Evolutionary conservation across 305 asterid species (phyloP), one percentile per base, ranked within the genome.

Genomic region (Fraxinus velutina): DNA sequence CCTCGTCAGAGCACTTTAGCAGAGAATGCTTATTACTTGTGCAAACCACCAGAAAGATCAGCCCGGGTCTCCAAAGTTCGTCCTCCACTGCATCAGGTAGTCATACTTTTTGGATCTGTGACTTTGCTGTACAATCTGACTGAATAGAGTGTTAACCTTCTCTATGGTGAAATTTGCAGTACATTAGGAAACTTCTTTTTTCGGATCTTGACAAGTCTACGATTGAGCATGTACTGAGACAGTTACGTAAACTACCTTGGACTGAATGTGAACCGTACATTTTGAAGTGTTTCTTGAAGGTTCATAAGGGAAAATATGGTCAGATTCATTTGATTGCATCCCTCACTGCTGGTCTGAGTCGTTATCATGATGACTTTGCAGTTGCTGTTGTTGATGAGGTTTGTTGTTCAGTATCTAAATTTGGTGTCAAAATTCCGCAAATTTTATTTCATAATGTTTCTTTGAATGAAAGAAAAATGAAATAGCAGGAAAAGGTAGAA

Each of bases 331-430:
- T 96, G 93, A 89, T 96, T 84, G 99, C 99, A 57, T 96, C 97
- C 52, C 99, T 96, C 82, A 91, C 98, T 81, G 95, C 97, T 86
- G 92, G 98, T 78, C 89, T 96, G 89, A 92, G 97, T 86, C 98
- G 95, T 81, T 93, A 93, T 88, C 99, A 96, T 84, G 98, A 94
- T 79, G 97, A 94, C 70, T 96, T 94, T 78, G 93, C 97, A 5
- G 94, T 94, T 84, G 93, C 98, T 74, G 98, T 94, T 82, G 97
- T 96, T 79, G 99, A 96, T 83, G 99, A 96, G 99, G 99, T 96
- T 83, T 78, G 91, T 86, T 79, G 83, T 76, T 85, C 42, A 34
- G 52, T 80, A 13, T 82, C 75, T 32, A 22, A 62, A 62, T 77
- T 78, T 71, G 32, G 73, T 55, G 73, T 85, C 27, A 77, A 47